Evolutionary conservation across 108 stramenopile species (phyloP).

Genomic region (Pseudonitzschia delicatissima): DNA sequence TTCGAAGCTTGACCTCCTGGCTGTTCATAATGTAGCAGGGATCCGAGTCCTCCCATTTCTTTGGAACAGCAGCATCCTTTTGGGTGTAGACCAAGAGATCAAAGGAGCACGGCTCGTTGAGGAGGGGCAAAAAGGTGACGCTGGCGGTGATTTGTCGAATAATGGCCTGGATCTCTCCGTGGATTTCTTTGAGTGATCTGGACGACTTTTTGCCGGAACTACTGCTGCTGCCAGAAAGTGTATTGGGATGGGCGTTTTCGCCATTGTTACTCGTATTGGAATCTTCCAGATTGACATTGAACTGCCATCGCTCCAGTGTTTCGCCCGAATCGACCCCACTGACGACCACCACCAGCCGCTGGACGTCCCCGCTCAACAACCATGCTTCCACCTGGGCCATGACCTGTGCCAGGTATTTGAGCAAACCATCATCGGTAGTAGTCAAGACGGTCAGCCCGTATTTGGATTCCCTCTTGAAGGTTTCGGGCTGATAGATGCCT

Average conservation of each 20-base stretch:
- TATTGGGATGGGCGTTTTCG: slow-evolving; percentile 32
- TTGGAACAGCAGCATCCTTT: slow-evolving; percentile 81
- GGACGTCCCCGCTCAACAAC: slow-evolving; percentile 87
- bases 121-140: slow-evolving; percentile 95
- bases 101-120: slow-evolving; percentile 96
- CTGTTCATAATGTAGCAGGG: slow-evolving; percentile 94
- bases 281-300: slow-evolving; percentile 85
- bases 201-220: slow-evolving; percentile 18
- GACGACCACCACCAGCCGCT: slow-evolving; percentile 95
- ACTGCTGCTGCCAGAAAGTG: slow-evolving; percentile 18
- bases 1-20: slow-evolving; percentile 90
- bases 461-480: slow-evolving; percentile 89
- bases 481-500: slow-evolving; percentile 98
- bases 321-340: slow-evolving; percentile 92
- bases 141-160: slow-evolving; percentile 98
- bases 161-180: slow-evolving; percentile 95
- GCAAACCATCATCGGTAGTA: slow-evolving; percentile 90
- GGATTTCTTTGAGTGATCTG: slow-evolving; percentile 93
- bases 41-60: slow-evolving; percentile 96
- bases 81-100: slow-evolving; percentile 96
- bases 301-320: slow-evolving; percentile 98
- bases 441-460: slow-evolving; percentile 97
- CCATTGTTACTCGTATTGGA: background rate
- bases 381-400: slow-evolving; percentile 90
- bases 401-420: slow-evolving; percentile 86